phyloP scores from a whole-genome alignment of 2,329 filamentous ascomycete genomes.

The Paecilomyces sp. region DNA sequence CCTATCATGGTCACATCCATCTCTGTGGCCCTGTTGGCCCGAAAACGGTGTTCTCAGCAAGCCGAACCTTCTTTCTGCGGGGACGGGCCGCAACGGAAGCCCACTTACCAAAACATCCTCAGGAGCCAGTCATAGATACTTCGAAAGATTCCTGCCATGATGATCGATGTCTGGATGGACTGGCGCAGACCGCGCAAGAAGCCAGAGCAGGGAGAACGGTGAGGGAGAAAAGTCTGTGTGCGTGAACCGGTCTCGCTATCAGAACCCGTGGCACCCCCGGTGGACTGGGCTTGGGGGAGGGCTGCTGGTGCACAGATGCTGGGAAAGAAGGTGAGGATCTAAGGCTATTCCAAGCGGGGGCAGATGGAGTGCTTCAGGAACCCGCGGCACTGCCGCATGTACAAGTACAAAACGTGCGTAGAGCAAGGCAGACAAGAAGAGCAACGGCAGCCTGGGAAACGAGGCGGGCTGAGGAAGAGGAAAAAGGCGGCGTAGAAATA shows the following conservation, averaged over 20 bases:
- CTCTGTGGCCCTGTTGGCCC: conserved; percentile 75
- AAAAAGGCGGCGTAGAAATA: background rate
- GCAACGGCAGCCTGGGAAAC: background rate
- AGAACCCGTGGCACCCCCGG: background rate
- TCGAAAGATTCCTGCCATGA: conserved; percentile 87
- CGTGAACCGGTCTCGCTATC: background rate
- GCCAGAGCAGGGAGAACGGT: background rate
- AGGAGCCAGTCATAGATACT: conserved; percentile 97
- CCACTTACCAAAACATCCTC: conserved; percentile 86
- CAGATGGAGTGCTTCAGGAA: background rate
- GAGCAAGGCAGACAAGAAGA: background rate
- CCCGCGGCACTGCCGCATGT: background rate
- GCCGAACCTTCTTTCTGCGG: conserved; percentile 19
- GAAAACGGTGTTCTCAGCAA: conserved; percentile 11
- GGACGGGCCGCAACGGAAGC: conserved; percentile 26
- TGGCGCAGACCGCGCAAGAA: background rate
- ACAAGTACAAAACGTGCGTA: background rate
- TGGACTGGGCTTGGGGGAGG: background rate
- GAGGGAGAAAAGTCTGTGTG: background rate
- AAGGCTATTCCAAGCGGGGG: background rate
- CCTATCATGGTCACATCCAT: conserved; percentile 99
- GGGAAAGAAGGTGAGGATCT: background rate
- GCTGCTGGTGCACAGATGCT: background rate
- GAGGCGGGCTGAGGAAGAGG: background rate
- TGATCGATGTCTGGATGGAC: conserved; percentile 22